Conservation (phyloP, 768 basidiomycete species). For the Mycena metata region DNA sequence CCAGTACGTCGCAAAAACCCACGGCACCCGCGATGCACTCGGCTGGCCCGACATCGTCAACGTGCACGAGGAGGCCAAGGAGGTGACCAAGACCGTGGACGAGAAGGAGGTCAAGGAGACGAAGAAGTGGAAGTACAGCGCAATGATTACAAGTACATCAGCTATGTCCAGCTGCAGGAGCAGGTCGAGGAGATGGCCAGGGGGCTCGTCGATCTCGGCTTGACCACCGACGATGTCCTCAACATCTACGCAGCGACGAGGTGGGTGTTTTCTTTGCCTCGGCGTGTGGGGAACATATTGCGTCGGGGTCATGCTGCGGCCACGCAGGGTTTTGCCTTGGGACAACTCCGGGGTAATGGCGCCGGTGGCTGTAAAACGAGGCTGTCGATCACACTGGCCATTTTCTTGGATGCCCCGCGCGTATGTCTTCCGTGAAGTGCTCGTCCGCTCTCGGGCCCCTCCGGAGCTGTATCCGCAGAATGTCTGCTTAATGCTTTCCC, state of each 20-base stretch:
- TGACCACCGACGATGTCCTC: conserved; percentile 79
- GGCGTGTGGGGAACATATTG: not conserved
- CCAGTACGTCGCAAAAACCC: conserved; percentile 77
- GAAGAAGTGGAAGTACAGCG: conserved; percentile 98
- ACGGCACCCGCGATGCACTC: conserved; percentile 80
- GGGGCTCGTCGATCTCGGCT: conserved; percentile 80
- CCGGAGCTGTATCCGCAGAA: no score
- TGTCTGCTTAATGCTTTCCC: no score
- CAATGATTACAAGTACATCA: conserved; percentile 88
- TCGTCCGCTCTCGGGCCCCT: no score
- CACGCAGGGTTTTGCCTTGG: no score
- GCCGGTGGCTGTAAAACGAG: no score
- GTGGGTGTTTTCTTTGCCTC: conserved; percentile 58
- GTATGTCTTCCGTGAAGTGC: no score
- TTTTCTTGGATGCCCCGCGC: no score
- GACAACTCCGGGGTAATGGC: no score
- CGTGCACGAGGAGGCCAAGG: conserved; percentile 88
- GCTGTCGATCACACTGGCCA: no score
- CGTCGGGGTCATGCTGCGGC: no score
- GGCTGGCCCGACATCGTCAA: conserved; percentile 84
- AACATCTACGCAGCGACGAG: conserved; percentile 93
- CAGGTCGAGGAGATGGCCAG: conserved; percentile 74
- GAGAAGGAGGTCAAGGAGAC: conserved; percentile 85
- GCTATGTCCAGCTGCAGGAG: conserved; percentile 78
- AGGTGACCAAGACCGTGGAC: no score